Evolutionary conservation across 306 rosid genomes (phyloP).

Genomic region (Fagus sylvatica): DNA sequence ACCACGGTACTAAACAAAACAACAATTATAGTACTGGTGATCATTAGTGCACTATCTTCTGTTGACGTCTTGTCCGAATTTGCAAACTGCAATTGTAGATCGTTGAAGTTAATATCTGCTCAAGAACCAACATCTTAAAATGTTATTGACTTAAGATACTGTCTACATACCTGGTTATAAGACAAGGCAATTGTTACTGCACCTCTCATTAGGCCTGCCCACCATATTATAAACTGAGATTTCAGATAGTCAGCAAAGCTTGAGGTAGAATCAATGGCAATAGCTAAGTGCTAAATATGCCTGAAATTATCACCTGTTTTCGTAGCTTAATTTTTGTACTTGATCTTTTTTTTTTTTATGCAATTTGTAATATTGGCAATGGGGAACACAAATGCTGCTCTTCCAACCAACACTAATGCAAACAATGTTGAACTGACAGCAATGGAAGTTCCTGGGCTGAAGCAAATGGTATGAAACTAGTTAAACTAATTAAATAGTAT

Average conservation of each 20-base stretch:
- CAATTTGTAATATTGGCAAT: conserved; percentile 59
- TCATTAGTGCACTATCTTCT: no score
- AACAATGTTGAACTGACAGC: conserved; percentile 73
- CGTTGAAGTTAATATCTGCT: no score
- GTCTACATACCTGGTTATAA: conserved; percentile 62
- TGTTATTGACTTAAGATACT: not conserved
- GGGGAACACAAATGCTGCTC: conserved; percentile 88
- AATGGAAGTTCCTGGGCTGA: conserved; percentile 65
- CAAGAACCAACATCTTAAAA: conserved; percentile 2
- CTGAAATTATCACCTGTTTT: conserved; percentile 54
- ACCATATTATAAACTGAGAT: conserved; percentile 81
- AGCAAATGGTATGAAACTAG: no score
- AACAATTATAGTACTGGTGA: no score
- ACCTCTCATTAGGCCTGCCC: conserved; percentile 96
- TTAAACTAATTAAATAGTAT: conserved; percentile 15
- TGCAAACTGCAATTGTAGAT: no score
- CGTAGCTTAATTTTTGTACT: conserved; percentile 51
- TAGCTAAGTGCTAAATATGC: conserved; percentile 3
- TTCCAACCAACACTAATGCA: conserved; percentile 67
- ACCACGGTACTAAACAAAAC: no score
- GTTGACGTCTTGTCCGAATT: no score
- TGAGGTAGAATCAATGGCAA: conserved; percentile 19
- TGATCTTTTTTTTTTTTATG: conserved; percentile 36
- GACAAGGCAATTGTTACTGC: conserved; percentile 84
- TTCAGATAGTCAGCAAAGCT: conserved; percentile 30